Evolutionary conservation across 164 flowering plant genomes (phyloP).

Genomic region (Aristolochia contorta): DNA sequence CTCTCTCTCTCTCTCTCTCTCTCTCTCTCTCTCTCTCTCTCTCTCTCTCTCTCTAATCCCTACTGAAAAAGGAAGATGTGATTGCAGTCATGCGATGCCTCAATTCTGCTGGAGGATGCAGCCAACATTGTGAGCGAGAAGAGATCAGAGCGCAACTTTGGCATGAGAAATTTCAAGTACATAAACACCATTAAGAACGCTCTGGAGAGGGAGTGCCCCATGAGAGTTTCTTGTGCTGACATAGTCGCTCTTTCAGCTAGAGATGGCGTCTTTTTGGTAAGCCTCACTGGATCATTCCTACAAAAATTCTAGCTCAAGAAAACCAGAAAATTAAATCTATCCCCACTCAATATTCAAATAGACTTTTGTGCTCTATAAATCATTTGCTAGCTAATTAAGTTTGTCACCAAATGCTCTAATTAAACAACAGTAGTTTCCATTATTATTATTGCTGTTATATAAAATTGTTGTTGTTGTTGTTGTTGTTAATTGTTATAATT

Average conservation of each 20-base stretch:
- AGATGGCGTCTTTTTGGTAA: constrained; percentile 61
- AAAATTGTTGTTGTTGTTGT: too few relatives aligned
- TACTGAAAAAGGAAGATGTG: background rate
- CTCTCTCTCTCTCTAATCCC: background rate
- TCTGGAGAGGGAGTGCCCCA: constrained; percentile 64
- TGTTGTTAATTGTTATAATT: too few relatives aligned
- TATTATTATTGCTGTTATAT: too few relatives aligned
- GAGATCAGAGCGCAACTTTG: constrained; percentile 53
- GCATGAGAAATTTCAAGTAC: constrained; percentile 82
- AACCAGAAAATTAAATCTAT: too few relatives aligned
- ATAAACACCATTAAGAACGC: constrained; percentile 58
- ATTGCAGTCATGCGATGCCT: constrained; percentile 78
- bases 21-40: background rate
- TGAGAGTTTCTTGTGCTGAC: constrained; percentile 86
- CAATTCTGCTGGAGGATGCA: constrained; percentile 42
- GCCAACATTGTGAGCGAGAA: constrained; percentile 43
- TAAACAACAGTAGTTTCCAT: too few relatives aligned
- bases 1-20: background rate
- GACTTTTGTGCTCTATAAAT: too few relatives aligned
- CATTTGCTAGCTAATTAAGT: too few relatives aligned
- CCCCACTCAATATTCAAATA: too few relatives aligned
- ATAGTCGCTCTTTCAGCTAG: constrained; percentile 77
- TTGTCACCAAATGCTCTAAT: too few relatives aligned
- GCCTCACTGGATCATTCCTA: too few relatives aligned
- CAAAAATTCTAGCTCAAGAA: too few relatives aligned